Conservation (phyloP, 768 basidiomycete genomes). For the Tylopilus plumbeoviolaceoides region DNA sequence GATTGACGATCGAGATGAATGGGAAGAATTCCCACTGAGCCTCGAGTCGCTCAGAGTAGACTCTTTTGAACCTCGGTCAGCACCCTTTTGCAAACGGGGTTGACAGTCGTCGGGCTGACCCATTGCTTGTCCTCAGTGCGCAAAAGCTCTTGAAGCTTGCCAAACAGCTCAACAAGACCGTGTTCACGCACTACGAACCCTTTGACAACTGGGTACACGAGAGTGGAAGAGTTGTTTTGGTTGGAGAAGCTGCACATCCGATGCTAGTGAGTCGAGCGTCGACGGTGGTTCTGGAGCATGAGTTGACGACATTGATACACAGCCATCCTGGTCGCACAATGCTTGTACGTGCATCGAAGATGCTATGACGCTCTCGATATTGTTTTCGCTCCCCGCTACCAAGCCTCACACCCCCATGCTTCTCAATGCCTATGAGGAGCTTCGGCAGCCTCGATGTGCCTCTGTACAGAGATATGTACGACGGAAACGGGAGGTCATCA, state of each 20-base stretch:
- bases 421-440: conserved; percentile 53
- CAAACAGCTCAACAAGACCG: conserved; percentile 21
- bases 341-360: conserved; percentile 52
- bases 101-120: not conserved
- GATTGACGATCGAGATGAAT: not conserved
- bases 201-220: conserved; percentile 51
- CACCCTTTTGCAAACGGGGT: no score
- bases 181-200: conserved; percentile 31
- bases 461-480: conserved; percentile 39
- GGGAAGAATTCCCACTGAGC: conserved; percentile 9
- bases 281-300: not conserved
- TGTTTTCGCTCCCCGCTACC: conserved; percentile 49
- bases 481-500: conserved; percentile 40
- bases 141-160: conserved; percentile 20
- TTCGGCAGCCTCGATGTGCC: conserved; percentile 46
- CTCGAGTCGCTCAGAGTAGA: conserved; percentile 11
- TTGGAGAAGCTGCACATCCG: conserved; percentile 61
- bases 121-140: not conserved
- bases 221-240: conserved; percentile 44
- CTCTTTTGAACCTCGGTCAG: conserved; percentile 23
- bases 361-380: conserved; percentile 51
- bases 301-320: not conserved
- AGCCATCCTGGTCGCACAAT: conserved; percentile 51
- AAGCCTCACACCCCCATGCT: conserved; percentile 45
- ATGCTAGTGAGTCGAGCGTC: conserved; percentile 34